Base-by-base conservation (phyloP, 208 protist genomes). In the Acanthamoeba triangularis region DNA sequence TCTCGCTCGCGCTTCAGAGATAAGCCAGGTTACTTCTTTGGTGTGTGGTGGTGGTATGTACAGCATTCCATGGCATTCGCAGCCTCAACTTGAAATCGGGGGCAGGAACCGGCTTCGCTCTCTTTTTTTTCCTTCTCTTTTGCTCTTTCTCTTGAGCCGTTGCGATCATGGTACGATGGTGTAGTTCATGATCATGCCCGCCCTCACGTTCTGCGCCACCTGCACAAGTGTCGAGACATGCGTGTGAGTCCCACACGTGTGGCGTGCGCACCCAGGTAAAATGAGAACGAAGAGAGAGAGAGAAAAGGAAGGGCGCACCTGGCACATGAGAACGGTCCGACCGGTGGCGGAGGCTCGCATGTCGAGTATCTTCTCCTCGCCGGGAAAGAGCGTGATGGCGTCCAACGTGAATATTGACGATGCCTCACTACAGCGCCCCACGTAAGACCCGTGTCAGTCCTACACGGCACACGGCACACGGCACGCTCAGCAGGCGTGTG, bases 301-400 rank as follows among this genome's bases (percentile, higher is more conserved):
- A n/a, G n/a, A n/a, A 67, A 25, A 33, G 61, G 61, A 11, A 30
- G 25, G 61, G 25, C 18, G 61, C 0, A 67, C 61, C 61, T 80
- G 72, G 37, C 33, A 33, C 37, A 49, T 47, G 37, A 80, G 37
- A 10, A 80, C 72, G 33, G 30, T 49, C 8, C 72, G 72, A 23
- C 72, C 72, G 37, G 33, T 44, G 30, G 37, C 37, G 2, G 25
- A 28, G 30, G 30, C 72, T 4, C 20, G 72, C 72, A 80, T 80
- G 37, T 80, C 72, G 18, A 44, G 16, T 11, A 80, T 80, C 33
- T 80, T 80, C 72, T 80, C 35, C 30, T 80, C 72, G 30, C 72
- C 72, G 6, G 72, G 72, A 3, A 44, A 49, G 30, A 80, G 72
- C 37, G 72, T 80, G 30, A 80, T 44, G 30, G 72, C 2, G 72